A percentile compares a stretch with the other conserved stretches of the same genome.
Evolutionary conservation across 768 basidiomycete species (phyloP).

Genomic region (Strobilomyces dryophilus): DNA sequence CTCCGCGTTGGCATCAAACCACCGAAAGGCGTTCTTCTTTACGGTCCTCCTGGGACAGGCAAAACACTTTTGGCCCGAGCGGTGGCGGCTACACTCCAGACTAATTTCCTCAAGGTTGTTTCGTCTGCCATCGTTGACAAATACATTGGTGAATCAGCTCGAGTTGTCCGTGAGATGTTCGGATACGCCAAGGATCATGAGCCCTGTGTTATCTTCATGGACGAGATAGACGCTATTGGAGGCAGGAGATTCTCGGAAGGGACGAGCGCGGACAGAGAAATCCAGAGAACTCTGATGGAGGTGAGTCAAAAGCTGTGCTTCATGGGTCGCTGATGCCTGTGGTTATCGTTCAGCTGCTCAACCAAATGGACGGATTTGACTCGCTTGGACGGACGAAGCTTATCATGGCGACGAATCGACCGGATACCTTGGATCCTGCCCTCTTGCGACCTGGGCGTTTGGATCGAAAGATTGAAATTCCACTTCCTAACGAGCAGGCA

Average conservation of each 20-base stretch:
- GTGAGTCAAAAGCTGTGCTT: slow-evolving; percentile 31
- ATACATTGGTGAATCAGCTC: slow-evolving; percentile 97
- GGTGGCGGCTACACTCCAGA: slow-evolving; percentile 91
- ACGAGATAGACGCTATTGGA: slow-evolving; percentile 97
- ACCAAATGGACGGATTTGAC: slow-evolving; percentile 99
- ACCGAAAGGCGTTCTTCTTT: slow-evolving; percentile 93
- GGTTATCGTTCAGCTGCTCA: slow-evolving; percentile 63
- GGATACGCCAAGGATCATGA: slow-evolving; percentile 97
- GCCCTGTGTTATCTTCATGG: slow-evolving; percentile 99
- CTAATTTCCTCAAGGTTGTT: slow-evolving; percentile 98
- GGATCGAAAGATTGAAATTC: slow-evolving; percentile 97
- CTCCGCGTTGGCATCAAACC: slow-evolving; percentile 94
- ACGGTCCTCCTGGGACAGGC: slow-evolving; percentile 95
- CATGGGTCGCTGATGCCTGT: background rate
- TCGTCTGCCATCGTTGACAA: slow-evolving; percentile 98
- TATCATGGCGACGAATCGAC: slow-evolving; percentile 99
- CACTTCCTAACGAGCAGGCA: slow-evolving; percentile 95
- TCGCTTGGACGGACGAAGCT: slow-evolving; percentile 92
- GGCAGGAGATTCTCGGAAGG: slow-evolving; percentile 90
- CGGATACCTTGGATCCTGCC: slow-evolving; percentile 96
- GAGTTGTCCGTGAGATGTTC: slow-evolving; percentile 98
- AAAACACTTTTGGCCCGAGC: slow-evolving; percentile 95
- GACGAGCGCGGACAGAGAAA: slow-evolving; percentile 96
- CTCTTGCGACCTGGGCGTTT: slow-evolving; percentile 93
- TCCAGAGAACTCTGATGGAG: slow-evolving; percentile 98